These are phyloP conservation scores for Rhizophora apiculata DNA, from an alignment of 345 rosid genomes.

Conservation along the genomic window DNA sequence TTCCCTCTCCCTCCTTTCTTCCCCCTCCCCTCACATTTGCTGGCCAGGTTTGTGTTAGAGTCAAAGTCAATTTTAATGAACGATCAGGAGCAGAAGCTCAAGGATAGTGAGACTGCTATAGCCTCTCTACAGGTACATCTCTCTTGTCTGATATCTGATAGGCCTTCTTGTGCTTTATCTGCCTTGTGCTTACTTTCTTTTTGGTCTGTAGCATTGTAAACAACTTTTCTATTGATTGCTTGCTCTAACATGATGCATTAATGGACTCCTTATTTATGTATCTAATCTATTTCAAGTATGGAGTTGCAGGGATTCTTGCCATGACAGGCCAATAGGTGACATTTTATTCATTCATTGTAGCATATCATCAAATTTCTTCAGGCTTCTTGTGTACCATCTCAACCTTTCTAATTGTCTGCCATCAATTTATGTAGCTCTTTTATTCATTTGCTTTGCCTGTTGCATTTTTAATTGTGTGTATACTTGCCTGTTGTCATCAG, in stretches of 20 bases:
- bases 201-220: too few species aligned
- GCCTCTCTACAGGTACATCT: conserved; percentile 60
- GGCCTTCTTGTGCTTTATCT: background rate
- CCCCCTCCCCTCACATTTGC: conserved; percentile 18
- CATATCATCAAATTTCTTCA: background rate
- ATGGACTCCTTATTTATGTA: background rate
- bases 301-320: too few species aligned
- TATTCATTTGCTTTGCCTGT: too few species aligned
- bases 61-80: conserved; percentile 55
- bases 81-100: conserved; percentile 83
- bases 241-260: too few species aligned
- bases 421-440: too few species aligned
- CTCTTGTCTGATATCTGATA: background rate
- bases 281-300: background rate
- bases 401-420: background rate
- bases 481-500: too few species aligned
- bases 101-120: conserved; percentile 81
- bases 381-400: background rate
- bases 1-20: background rate
- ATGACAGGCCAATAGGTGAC: background rate
- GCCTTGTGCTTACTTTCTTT: background rate
- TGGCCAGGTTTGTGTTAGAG: conserved; percentile 81
- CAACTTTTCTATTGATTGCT: too few species aligned
- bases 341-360: background rate
- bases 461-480: too few species aligned